Evolutionary conservation across 352 stramenopile genomes (phyloP), one percentile per base, ranked within the genome.

Genomic region (Sclerospora graminicola): DNA sequence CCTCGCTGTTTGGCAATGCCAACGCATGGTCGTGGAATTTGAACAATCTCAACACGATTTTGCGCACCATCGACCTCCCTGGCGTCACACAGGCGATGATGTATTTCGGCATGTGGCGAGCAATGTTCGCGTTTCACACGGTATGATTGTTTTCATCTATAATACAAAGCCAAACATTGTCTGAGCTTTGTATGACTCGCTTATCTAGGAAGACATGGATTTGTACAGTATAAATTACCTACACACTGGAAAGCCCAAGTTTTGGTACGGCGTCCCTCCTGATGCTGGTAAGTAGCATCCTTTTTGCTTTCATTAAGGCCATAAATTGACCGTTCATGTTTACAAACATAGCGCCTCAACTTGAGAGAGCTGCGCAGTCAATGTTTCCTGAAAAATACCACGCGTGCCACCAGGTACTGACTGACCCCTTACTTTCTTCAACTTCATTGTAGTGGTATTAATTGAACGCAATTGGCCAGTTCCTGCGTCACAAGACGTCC

Each of bases 151-250:
- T 26, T 6, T 26, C 6, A 26, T 6, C 21, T 6, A 26, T 26
- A 26, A 26, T n/a, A n/a, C n/a, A n/a, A n/a, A n/a, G n/a, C n/a
- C n/a, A n/a, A n/a, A n/a, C n/a, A n/a, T n/a, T n/a, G 21, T 26
- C n/a, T 26, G 21, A 26, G 21, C n/a, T 15, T 5, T 13, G 28
- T 33, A 5, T 33, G 9, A 15, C n/a, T 33, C 28, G 28, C 4
- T 15, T 33, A n/a, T 23, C 26, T 30, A 87, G 75, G 89, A 97
- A 60, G 89, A 97, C 51, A 94, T 97, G 69, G 89, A 97, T 51
- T 55, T 97, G 5, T 95, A 87, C 62, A 95, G 81, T 34, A 95
- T 97, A 56, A 97, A 97, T 63, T 97, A 95, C 54, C 30, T 97
- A 8, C 89, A 97, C 67, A 83, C 64, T 7, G 89, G 89, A 28